A percentile compares a stretch with the other conserved stretches of the same genome.
Conservation (phyloP, 2,329 filamentous ascomycete genomes). For the Hysterium pulicare region DNA sequence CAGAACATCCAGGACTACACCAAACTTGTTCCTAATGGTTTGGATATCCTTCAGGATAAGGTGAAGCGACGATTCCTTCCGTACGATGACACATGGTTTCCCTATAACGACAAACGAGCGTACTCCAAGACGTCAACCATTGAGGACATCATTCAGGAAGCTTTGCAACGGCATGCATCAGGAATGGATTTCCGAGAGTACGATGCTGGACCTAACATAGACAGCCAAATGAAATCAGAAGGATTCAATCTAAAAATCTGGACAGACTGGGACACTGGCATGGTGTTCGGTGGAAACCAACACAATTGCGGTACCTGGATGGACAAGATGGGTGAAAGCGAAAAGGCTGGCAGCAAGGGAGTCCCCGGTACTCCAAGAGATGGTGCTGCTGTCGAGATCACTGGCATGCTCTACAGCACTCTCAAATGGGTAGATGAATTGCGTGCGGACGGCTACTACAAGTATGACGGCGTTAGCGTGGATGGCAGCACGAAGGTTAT, state of each 20-base stretch:
- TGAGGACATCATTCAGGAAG: constrained; percentile 87
- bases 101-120: constrained; percentile 72
- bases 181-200: constrained; percentile 93
- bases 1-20: constrained; percentile 95
- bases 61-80: constrained; percentile 85
- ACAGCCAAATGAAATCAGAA: constrained; percentile 87
- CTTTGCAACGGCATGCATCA: constrained; percentile 83
- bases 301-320: constrained; percentile 98
- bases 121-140: constrained; percentile 83
- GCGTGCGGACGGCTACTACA: constrained; percentile 65
- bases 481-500: constrained; percentile 57
- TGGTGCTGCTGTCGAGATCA: constrained; percentile 92
- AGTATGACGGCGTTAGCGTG: constrained; percentile 69
- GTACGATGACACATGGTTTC: constrained; percentile 94
- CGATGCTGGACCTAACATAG: constrained; percentile 83
- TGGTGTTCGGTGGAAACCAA: constrained; percentile 93
- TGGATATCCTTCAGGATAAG: constrained; percentile 68
- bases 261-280: constrained; percentile 85
- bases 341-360: constrained; percentile 85
- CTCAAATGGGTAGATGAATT: constrained; percentile 75
- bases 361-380: constrained; percentile 95
- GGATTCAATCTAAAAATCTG: constrained; percentile 91
- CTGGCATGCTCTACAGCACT: constrained; percentile 85
- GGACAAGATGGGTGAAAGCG: constrained; percentile 99
- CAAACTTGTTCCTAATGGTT: constrained; percentile 73